A percentile compares a stretch with the other conserved stretches of the same genome.
Evolutionary conservation across 345 rosid species (phyloP).

Genomic region (Euclidium syriacum): DNA sequence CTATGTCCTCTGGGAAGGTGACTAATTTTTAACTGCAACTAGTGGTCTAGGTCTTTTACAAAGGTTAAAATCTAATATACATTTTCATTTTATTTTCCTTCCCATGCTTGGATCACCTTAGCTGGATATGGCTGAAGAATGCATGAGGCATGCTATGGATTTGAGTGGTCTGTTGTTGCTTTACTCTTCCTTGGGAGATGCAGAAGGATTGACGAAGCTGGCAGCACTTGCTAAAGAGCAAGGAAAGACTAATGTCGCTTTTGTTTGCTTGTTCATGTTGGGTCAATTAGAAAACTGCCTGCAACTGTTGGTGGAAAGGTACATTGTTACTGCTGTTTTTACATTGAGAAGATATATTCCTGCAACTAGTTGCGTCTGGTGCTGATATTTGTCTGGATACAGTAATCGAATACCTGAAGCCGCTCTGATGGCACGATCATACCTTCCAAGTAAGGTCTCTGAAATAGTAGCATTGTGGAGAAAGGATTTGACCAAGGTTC

Average conservation of each 20-base stretch:
- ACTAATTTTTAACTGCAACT: background rate
- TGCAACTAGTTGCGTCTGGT: background rate
- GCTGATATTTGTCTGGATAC: slow-evolving; percentile 33
- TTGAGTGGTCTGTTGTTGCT: slow-evolving; percentile 93
- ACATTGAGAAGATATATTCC: slow-evolving; percentile 10
- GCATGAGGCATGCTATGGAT: slow-evolving; percentile 84
- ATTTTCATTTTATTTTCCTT: background rate
- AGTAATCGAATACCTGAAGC: slow-evolving; percentile 99
- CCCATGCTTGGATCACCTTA: slow-evolving; percentile 36
- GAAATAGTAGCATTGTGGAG: slow-evolving; percentile 91
- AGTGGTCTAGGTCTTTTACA: slow-evolving; percentile 8
- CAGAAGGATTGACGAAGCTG: slow-evolving; percentile 74
- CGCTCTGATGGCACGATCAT: slow-evolving; percentile 94
- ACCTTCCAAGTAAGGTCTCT: slow-evolving; percentile 93
- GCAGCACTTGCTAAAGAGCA: slow-evolving; percentile 79
- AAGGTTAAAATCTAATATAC: slow-evolving; percentile 6
- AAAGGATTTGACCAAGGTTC: slow-evolving; percentile 82
- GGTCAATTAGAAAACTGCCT: slow-evolving; percentile 92
- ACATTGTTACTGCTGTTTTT: slow-evolving; percentile 16
- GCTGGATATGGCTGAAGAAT: slow-evolving; percentile 94
- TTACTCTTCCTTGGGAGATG: slow-evolving; percentile 93
- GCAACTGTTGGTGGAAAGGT: slow-evolving; percentile 89
- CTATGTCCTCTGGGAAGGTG: slow-evolving; percentile 88
- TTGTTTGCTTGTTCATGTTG: slow-evolving; percentile 85
- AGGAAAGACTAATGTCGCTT: slow-evolving; percentile 94